Conservation (phyloP, 73 alveolate species). For the Paraurostyla sp. region DNA sequence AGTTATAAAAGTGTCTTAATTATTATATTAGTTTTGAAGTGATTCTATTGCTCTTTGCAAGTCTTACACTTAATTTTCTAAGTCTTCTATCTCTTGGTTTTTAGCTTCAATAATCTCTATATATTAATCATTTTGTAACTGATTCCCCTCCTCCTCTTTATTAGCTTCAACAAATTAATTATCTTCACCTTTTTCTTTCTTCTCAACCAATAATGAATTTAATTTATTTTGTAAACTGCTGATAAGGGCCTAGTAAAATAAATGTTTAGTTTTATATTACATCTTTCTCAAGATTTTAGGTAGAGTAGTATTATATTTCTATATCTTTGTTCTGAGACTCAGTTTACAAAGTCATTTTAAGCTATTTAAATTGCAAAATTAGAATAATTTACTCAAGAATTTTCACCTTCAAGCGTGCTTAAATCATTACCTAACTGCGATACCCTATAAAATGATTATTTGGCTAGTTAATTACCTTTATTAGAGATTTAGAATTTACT, state of each 20-base stretch:
- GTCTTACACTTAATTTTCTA: too few relatives aligned
- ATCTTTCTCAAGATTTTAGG: neutral
- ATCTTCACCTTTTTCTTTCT: too few relatives aligned
- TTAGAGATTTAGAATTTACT: neutral
- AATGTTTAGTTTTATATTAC: neutral
- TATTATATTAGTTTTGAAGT: too few relatives aligned
- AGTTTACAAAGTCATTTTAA: neutral
- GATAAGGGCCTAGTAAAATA: neutral
- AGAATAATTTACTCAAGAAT: conserved; percentile 1
- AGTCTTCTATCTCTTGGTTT: too few relatives aligned
- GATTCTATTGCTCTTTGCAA: too few relatives aligned
- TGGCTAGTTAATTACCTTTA: neutral
- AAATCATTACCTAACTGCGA: conserved; percentile 24
- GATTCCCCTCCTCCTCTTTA: too few relatives aligned
- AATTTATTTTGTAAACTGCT: too few relatives aligned
- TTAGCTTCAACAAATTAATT: too few relatives aligned
- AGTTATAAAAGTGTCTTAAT: too few relatives aligned
- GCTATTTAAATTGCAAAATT: neutral
- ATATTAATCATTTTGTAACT: too few relatives aligned
- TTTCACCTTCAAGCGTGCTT: conserved; percentile 27
- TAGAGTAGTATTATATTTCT: neutral
- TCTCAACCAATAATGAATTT: too few relatives aligned
- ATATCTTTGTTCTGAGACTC: neutral
- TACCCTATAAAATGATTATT: neutral
- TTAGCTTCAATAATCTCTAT: too few relatives aligned